Evolutionary conservation across 805 yeast genomes (phyloP), one percentile per base, ranked within the genome.

Genomic region (Barnettozyma sp.): DNA sequence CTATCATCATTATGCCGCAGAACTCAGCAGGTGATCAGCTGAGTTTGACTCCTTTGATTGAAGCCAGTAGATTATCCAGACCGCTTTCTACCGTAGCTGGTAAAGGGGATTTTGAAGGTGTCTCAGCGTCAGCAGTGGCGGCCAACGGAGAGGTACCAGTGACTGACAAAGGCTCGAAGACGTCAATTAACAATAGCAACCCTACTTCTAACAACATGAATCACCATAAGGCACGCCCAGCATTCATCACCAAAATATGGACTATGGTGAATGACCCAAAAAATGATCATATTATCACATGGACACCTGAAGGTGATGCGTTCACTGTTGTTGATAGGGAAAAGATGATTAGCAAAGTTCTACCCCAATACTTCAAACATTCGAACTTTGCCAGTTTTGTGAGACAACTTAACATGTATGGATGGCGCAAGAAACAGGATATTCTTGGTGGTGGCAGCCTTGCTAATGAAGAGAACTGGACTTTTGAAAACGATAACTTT

Each of bases 401-500:
- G 12, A 76, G 98, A 43, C 98, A 90, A 56, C 68, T 90, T 51
- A 90, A 90, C 61, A 90, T 92, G 98, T 92, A 92, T 56, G 98
- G 98, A 9, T 92, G 97, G 96, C 97, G 88, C 64, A 92, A 92
- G 60, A 92, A 92, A 4, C 98, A 92, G 60, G 97, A 92, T 59
- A 76, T 88, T 16, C 82, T 64, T 39, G 71, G 82, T 18, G 97
- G 94, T 3, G 71, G 88, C 5, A 60, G n/a, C n/a, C n/a, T 78
- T 18, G 22, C 12, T 40, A 68, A 71, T 38, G 96, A 88, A 38
- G 97, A 92, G 51, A 71, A 77, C 37, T 81, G 88, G 83, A 94
- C 87, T 59, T 92, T 92, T 63, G 78, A 76, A 43, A 85, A 87
- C 44, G 87, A 92, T 2, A 70, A 77, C 52, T 92, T 92, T 56